Evolutionary conservation across 352 stramenopile genomes (phyloP).

Genomic region (Phytopythium mirpurense): DNA sequence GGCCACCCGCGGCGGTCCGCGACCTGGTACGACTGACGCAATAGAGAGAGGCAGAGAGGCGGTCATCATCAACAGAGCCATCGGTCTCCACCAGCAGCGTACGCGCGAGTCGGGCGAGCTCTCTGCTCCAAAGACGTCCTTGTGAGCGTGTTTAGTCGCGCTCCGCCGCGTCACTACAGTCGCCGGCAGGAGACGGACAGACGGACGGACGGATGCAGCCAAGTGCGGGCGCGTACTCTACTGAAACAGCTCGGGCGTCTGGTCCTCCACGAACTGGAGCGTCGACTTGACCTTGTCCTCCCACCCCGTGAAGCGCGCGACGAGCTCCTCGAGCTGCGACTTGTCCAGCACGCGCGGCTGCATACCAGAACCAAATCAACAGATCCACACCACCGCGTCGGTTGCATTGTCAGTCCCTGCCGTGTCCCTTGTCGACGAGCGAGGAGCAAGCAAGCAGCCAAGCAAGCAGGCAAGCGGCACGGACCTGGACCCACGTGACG

Average conservation of each 20-base stretch:
- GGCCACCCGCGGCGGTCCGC: slow-evolving; percentile 33
- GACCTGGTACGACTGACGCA: slow-evolving; percentile 47
- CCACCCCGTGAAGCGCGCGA: slow-evolving; percentile 63
- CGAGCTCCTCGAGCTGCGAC: slow-evolving; percentile 72
- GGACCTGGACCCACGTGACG: slow-evolving; percentile 94
- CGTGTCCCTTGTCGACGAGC: too few species aligned
- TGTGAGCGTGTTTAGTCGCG: background rate
- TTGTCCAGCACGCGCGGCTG: slow-evolving; percentile 78
- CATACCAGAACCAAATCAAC: background rate
- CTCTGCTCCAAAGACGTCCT: background rate
- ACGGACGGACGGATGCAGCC: too few species aligned
- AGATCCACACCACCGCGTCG: background rate
- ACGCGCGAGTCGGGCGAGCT: background rate
- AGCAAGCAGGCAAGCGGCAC: background rate
- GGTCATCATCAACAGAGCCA: background rate
- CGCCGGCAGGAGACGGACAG: too few species aligned
- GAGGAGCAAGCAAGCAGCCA: too few species aligned
- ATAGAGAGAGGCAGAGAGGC: background rate
- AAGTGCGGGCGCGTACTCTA: slow-evolving; percentile 16
- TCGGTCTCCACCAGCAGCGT: too few species aligned
- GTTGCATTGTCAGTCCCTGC: too few species aligned
- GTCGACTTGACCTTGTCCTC: slow-evolving; percentile 83
- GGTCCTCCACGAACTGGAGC: slow-evolving; percentile 81
- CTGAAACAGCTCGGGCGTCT: slow-evolving; percentile 85
- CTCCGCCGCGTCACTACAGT: too few species aligned